Evolutionary conservation across 2,329 filamentous ascomycete genomes (phyloP).

Genomic region (Aspergillus quadricinctus): DNA sequence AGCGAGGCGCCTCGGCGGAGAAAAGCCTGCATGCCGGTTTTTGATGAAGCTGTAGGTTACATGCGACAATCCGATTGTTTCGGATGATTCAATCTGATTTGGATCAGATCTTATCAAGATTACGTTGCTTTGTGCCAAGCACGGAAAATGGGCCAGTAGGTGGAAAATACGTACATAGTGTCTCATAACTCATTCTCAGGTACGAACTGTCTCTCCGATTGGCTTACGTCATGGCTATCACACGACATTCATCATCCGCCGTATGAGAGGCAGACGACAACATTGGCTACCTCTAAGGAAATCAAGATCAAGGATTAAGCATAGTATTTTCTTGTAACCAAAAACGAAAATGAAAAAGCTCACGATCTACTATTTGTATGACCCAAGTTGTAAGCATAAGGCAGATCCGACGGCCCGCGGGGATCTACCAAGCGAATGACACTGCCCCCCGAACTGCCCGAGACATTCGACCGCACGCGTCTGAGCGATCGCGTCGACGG

Average conservation of each 20-base stretch:
- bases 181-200: background rate
- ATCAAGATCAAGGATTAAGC: background rate
- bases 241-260: no score
- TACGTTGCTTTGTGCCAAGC: constrained; percentile 15
- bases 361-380: constrained; percentile 7
- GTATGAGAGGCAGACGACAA: background rate
- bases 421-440: constrained; percentile 36
- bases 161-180: background rate
- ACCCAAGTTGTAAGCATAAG: constrained; percentile 29
- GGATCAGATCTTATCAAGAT: constrained; percentile 32
- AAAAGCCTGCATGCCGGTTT: constrained; percentile 29
- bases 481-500: constrained; percentile 35
- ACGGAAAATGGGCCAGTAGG: constrained; percentile 11
- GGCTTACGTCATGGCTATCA: background rate
- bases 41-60: background rate
- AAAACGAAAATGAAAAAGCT: background rate
- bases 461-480: constrained; percentile 29
- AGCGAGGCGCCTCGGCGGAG: constrained; percentile 32
- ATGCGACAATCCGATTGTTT: background rate
- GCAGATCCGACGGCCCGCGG: constrained; percentile 26
- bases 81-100: background rate
- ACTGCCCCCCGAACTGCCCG: constrained; percentile 32
- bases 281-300: background rate
- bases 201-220: constrained; percentile 1
- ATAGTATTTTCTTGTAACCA: background rate